Conservation (phyloP, 2,329 filamentous ascomycete genomes). For the Dactylonectria estremocensis region DNA sequence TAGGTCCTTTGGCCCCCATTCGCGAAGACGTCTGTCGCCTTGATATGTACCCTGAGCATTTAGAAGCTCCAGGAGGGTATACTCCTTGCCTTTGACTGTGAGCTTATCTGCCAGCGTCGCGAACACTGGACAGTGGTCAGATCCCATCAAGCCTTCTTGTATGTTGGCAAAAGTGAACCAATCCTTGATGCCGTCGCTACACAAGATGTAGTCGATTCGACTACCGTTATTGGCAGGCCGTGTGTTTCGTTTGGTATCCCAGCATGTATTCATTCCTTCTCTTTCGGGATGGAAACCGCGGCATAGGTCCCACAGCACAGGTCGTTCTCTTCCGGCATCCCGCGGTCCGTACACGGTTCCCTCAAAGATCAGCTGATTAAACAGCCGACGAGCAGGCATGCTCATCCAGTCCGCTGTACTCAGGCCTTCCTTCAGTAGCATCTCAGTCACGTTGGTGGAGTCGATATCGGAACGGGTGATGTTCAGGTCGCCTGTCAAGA, state of each 20-base stretch:
- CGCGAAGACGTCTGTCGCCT: slow-evolving; percentile 74
- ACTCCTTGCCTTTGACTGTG: slow-evolving; percentile 60
- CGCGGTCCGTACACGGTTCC: slow-evolving; percentile 77
- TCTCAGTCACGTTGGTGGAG: slow-evolving; percentile 80
- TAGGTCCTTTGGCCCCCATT: slow-evolving; percentile 77
- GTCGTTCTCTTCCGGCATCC: slow-evolving; percentile 78
- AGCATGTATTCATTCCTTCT: slow-evolving; percentile 95
- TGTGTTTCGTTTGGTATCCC: slow-evolving; percentile 96
- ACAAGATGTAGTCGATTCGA: slow-evolving; percentile 94
- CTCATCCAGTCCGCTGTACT: slow-evolving; percentile 81
- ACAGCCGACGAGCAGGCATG: slow-evolving; percentile 79
- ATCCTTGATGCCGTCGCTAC: slow-evolving; percentile 81
- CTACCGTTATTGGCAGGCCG: slow-evolving; percentile 94
- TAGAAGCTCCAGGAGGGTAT: slow-evolving; percentile 79
- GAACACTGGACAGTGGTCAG: slow-evolving; percentile 96
- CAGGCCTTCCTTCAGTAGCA: slow-evolving; percentile 78
- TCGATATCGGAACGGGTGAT: slow-evolving; percentile 80
- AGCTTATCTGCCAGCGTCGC: slow-evolving; percentile 79
- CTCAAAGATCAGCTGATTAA: slow-evolving; percentile 87
- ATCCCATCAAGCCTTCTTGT: slow-evolving; percentile 93
- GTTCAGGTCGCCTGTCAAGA: slow-evolving; percentile 92
- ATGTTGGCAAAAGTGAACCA: slow-evolving; percentile 90
- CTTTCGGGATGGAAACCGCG: slow-evolving; percentile 85
- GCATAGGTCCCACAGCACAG: slow-evolving; percentile 87
- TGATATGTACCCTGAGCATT: slow-evolving; percentile 82